Percentiles rank a stretch among this genome's conserved stretches.
phyloP scores from a whole-genome alignment of 139 green algal genomes.

The Pycnococcus provasolii region DNA sequence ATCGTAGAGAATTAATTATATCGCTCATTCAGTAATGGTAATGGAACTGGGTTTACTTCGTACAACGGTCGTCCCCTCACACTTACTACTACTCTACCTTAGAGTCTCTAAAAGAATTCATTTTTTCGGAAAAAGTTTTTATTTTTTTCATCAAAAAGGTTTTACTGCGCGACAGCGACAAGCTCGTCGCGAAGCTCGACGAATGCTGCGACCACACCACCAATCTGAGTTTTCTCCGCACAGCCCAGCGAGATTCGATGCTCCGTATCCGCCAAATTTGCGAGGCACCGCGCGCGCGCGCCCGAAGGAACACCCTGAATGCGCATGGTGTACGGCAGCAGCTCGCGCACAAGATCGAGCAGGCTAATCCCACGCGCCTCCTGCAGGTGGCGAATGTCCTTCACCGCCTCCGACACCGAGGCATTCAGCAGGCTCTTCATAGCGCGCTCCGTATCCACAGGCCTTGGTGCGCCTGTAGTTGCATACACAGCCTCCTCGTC shows the following conservation, averaged over 20 bases:
- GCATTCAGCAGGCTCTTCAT: slow-evolving; percentile 75
- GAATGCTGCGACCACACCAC: slow-evolving; percentile 68
- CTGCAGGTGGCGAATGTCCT: slow-evolving; percentile 45
- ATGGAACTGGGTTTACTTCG: too few species aligned
- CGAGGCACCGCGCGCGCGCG: slow-evolving; percentile 16
- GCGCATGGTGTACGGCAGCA: slow-evolving; percentile 81
- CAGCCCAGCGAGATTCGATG: slow-evolving; percentile 70
- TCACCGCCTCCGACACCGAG: slow-evolving; percentile 38
- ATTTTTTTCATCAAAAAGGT: neutral
- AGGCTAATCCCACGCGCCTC: slow-evolving; percentile 69
- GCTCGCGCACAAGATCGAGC: slow-evolving; percentile 76
- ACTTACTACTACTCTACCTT: too few species aligned
- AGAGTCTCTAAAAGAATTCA: too few species aligned
- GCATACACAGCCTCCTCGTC: slow-evolving; percentile 71
- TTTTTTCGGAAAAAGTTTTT: too few species aligned
- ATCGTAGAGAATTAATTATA: too few species aligned
- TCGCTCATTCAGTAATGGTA: too few species aligned
- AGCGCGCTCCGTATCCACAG: slow-evolving; percentile 64
- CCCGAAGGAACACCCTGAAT: slow-evolving; percentile 61
- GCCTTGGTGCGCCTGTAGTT: slow-evolving; percentile 78
- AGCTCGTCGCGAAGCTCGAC: slow-evolving; percentile 52
- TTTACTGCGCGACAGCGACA: slow-evolving; percentile 34
- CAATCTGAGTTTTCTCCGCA: slow-evolving; percentile 75
- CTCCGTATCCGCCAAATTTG: slow-evolving; percentile 37
- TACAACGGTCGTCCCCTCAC: too few species aligned